These are phyloP conservation scores for Metarhizium humberi DNA, from an alignment of 2,329 filamentous ascomycete genomes.

Conservation along the genomic window DNA sequence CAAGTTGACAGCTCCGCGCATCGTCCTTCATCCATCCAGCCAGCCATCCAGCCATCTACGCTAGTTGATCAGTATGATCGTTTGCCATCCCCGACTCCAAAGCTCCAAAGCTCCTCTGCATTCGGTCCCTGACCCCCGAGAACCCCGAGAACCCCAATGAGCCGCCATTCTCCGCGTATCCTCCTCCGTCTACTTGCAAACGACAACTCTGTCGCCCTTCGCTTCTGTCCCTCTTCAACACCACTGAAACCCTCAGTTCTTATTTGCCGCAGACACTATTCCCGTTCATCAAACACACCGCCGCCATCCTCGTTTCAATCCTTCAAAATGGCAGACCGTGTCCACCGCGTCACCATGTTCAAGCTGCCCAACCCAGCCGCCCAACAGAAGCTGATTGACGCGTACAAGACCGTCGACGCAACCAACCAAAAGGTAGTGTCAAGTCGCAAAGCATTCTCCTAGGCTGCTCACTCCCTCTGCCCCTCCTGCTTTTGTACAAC, in stretches of 20 bases:
- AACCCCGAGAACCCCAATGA: too few species aligned
- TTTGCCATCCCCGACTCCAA: too few species aligned
- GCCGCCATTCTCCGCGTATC: too few species aligned
- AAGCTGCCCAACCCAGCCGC: slow-evolving; percentile 37
- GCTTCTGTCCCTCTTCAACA: neutral
- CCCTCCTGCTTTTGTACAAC: neutral
- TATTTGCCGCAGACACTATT: neutral
- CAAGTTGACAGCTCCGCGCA: too few species aligned
- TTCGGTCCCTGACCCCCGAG: too few species aligned
- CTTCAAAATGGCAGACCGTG: slow-evolving; percentile 26
- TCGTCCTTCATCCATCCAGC: too few species aligned
- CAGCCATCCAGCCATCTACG: too few species aligned
- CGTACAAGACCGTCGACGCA: slow-evolving; percentile 31
- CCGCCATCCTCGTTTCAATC: neutral
- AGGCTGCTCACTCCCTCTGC: neutral
- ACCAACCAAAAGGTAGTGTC: slow-evolving; percentile 31
- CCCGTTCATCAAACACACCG: neutral
- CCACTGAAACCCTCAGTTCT: neutral
- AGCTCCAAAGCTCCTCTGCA: too few species aligned
- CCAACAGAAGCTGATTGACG: slow-evolving; percentile 33
- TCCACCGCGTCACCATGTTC: slow-evolving; percentile 45
- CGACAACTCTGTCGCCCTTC: neutral
- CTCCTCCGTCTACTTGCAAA: too few species aligned
- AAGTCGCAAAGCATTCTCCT: neutral
- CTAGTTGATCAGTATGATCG: too few species aligned